Conservation (phyloP, 1,139 yeast species). For the Insectozyma bohioensis region DNA sequence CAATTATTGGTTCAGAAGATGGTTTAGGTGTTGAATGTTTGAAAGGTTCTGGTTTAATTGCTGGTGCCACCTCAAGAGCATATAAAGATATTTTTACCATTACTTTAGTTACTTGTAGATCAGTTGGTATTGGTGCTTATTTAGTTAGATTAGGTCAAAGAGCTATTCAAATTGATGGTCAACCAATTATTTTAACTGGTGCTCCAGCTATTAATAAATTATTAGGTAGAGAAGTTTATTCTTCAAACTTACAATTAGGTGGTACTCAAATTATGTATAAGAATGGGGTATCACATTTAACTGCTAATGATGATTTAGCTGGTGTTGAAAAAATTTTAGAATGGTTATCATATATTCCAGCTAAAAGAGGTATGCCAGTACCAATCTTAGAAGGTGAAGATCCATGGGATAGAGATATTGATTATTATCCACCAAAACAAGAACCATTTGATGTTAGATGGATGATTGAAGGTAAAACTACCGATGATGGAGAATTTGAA, state of each 20-base stretch:
- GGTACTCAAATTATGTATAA: slow-evolving; percentile 99
- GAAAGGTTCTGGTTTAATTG: slow-evolving; percentile 96
- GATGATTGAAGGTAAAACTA: slow-evolving; percentile 84
- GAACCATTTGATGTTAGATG: slow-evolving; percentile 91
- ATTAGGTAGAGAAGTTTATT: slow-evolving; percentile 94
- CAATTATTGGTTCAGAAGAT: slow-evolving; percentile 91
- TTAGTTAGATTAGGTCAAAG: slow-evolving; percentile 97
- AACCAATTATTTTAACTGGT: slow-evolving; percentile 97
- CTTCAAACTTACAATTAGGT: slow-evolving; percentile 95
- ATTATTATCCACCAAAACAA: slow-evolving; percentile 68
- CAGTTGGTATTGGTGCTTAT: slow-evolving; percentile 99
- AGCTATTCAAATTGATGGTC: slow-evolving; percentile 98
- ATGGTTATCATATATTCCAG: slow-evolving; percentile 97
- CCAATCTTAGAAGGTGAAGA: slow-evolving; percentile 85
- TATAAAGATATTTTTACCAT: slow-evolving; percentile 96
- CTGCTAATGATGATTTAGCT: slow-evolving; percentile 93
- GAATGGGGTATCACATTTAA: slow-evolving; percentile 96
- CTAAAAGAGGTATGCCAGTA: slow-evolving; percentile 84
- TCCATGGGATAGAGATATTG: slow-evolving; percentile 91
- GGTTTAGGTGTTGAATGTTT: slow-evolving; percentile 98
- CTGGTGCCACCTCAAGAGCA: slow-evolving; percentile 97
- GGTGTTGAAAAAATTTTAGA: slow-evolving; percentile 94
- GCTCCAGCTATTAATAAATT: slow-evolving; percentile 98
- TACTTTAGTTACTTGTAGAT: slow-evolving; percentile 95
- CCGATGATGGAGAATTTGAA: slow-evolving; percentile 69